phyloP scores from a whole-genome alignment of 2,329 filamentous ascomycete species.

The Trichoderma sp. region DNA sequence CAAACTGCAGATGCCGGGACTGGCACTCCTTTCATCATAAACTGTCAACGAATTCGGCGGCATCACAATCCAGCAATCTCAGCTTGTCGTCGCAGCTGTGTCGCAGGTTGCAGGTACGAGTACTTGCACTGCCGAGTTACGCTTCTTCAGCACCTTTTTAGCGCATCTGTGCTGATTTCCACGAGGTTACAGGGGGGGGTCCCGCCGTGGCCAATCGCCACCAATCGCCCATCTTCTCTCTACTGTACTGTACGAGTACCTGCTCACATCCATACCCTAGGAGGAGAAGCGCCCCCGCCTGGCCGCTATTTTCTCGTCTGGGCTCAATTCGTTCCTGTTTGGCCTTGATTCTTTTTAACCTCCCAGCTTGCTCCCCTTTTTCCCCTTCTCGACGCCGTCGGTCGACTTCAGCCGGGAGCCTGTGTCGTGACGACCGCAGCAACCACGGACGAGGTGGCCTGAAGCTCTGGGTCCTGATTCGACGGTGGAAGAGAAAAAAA shows the following conservation, averaged over 20 bases:
- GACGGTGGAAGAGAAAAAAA: background rate
- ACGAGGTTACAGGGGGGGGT: slow-evolving; percentile 19
- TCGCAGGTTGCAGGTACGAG: slow-evolving; percentile 6
- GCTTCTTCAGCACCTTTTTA: slow-evolving; percentile 19
- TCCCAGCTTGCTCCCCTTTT: background rate
- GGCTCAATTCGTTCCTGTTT: slow-evolving; percentile 1
- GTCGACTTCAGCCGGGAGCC: slow-evolving; percentile 15
- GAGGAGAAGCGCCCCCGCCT: slow-evolving; percentile 15
- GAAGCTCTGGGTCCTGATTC: background rate
- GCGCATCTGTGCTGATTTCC: slow-evolving; percentile 16
- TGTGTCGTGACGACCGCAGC: slow-evolving; percentile 15
- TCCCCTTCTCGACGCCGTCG: background rate
- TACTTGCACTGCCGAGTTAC: background rate
- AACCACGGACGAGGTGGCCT: slow-evolving; percentile 12
- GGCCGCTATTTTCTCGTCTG: slow-evolving; percentile 5
- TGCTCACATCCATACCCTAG: background rate
- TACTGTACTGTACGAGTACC: background rate
- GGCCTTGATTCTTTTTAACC: background rate
- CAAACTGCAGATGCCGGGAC: background rate
- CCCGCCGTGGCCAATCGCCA: slow-evolving; percentile 15
- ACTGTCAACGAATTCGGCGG: background rate
- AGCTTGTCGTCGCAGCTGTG: background rate
- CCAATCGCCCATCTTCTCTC: background rate
- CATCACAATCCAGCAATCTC: background rate
- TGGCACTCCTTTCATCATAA: slow-evolving; percentile 1